Evolutionary conservation across 2,329 filamentous ascomycete species (phyloP).

Genomic region (Nothophoma quercina): DNA sequence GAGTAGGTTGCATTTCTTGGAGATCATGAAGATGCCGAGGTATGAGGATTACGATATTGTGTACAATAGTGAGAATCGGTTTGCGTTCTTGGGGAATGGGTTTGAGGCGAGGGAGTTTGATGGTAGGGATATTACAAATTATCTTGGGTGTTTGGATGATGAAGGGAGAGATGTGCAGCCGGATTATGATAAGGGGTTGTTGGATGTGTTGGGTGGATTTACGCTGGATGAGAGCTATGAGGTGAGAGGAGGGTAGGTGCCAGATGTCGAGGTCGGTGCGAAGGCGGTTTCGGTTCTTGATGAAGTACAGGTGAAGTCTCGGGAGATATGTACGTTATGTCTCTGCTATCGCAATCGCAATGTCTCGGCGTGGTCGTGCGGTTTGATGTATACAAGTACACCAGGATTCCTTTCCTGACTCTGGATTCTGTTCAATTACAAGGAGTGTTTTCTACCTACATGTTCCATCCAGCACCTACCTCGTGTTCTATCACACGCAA

Average conservation of each 20-base stretch:
- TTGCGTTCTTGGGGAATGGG: conserved; percentile 37
- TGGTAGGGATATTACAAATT: conserved; percentile 57
- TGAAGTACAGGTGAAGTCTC: no score
- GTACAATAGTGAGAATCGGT: conserved; percentile 29
- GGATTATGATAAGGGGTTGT: conserved; percentile 50
- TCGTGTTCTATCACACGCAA: background rate
- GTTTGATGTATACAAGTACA: background rate
- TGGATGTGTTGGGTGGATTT: conserved; percentile 49
- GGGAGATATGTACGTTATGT: no score
- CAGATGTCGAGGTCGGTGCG: background rate
- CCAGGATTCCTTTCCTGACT: no score
- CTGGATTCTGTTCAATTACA: no score
- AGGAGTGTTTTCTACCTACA: background rate
- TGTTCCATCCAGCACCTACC: background rate
- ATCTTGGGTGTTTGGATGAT: conserved; percentile 51
- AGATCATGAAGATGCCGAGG: conserved; percentile 27
- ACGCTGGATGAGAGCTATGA: conserved; percentile 37
- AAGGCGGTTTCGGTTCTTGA: no score
- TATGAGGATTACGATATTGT: conserved; percentile 36
- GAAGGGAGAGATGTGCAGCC: conserved; percentile 52
- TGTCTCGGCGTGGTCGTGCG: background rate
- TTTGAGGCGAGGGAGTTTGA: conserved; percentile 56
- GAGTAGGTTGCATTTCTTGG: conserved; percentile 32
- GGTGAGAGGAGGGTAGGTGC: conserved; percentile 25
- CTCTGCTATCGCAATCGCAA: no score